Base-by-base conservation (phyloP, 352 stramenopile genomes). In the Globisporangium okanoganense region DNA sequence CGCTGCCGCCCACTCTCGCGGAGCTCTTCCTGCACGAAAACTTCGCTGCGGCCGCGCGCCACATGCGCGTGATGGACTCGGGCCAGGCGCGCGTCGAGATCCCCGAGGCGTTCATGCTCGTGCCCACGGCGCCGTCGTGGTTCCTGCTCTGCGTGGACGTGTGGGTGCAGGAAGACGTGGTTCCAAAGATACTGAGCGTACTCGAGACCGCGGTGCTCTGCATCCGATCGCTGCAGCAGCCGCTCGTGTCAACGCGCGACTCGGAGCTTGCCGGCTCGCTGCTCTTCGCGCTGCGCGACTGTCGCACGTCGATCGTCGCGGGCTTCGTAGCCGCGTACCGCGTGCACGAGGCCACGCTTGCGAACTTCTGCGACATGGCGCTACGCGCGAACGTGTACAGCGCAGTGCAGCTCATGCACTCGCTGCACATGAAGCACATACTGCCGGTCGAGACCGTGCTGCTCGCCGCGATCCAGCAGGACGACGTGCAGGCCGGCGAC, bases 401-500 rank as follows among this genome's bases (percentile, higher is more conserved):
- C 25, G 79, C 75, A n/a, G 73, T 80, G 5, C 72, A 75, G 18
- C 66, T 91, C 29, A 70, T 91, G 52, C 61, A 80, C 16, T 56
- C 61, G 20, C 60, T 89, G 14, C 60, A 66, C 50, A 73, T 77
- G 72, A 75, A 68, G 44, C 47, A 78, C 35, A 22, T 86, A 18
- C 31, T 91, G 59, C 70, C 79, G 9, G 55, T 71, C 1, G 63
- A 77, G 27, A 24, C 48, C 0, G 68, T 91, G 22, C 59, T 89
- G 49, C 27, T 64, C 29, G 71, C 72, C 0, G 74, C 71, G 1
- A 70, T 88, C 43, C 63, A 66, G 49, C 69, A 85, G 58, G 76
- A 87, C 54, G 78, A 90, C 54, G 66, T 91, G 10, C 64, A 69
- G 4, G 73, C 73, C 5, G 84, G 73, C 5, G 84, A 94, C 59